These are phyloP conservation scores for Kwoniella bestiolae DNA, from an alignment of 768 basidiomycete genomes.

Conservation along the genomic window DNA sequence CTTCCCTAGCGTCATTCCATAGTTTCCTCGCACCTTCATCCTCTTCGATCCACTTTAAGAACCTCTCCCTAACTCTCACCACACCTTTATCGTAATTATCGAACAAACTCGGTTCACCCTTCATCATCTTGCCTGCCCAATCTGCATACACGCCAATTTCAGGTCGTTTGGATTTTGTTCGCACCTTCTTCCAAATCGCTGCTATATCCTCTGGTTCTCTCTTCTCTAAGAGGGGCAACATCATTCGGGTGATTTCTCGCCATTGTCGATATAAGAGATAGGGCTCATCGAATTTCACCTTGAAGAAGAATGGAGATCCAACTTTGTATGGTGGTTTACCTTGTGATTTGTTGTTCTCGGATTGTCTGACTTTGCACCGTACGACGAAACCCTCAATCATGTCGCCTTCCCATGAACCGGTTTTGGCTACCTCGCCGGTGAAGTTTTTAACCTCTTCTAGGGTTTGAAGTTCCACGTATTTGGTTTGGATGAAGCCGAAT, in stretches of 20 bases:
- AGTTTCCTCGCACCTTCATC: constrained; percentile 60
- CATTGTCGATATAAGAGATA: constrained; percentile 99
- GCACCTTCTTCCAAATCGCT: constrained; percentile 58
- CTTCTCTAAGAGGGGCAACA: constrained; percentile 61
- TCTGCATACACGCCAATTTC: constrained; percentile 79
- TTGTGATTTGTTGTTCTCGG: constrained; percentile 3
- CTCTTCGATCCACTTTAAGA: constrained; percentile 69
- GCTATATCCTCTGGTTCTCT: constrained; percentile 27
- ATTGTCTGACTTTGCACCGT: constrained; percentile 68
- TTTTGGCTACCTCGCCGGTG: constrained; percentile 68
- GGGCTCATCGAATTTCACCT: constrained; percentile 97
- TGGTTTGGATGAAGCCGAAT: constrained; percentile 89
- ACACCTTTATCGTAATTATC: constrained; percentile 76
- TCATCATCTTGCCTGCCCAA: constrained; percentile 82
- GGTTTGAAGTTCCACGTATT: constrained; percentile 64
- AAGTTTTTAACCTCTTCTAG: constrained; percentile 74
- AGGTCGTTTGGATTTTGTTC: constrained; percentile 71
- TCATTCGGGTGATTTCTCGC: constrained; percentile 84
- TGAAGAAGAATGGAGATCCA: constrained; percentile 95
- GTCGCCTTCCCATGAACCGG: constrained; percentile 80
- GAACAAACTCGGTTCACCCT: constrained; percentile 66
- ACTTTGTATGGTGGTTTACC: constrained; percentile 68
- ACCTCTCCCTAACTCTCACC: constrained; percentile 77
- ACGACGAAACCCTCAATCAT: constrained; percentile 94
- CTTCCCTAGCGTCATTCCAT: constrained; percentile 49